Conservation (phyloP, 768 basidiomycete genomes). For the button mushroom (Agaricus bisporus) region DNA sequence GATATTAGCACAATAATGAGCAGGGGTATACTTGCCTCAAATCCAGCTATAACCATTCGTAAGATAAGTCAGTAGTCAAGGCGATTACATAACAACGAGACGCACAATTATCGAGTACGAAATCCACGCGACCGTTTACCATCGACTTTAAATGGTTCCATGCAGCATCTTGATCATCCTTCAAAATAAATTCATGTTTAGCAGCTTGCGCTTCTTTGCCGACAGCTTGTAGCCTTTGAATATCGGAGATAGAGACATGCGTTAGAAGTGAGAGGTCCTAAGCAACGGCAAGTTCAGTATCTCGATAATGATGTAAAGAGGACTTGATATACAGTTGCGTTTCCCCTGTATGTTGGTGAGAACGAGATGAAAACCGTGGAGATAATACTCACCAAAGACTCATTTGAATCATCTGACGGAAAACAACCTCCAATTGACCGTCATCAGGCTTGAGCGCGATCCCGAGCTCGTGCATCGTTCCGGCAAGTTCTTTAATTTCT, state of each 20-base stretch:
- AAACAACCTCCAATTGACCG: conserved; percentile 55
- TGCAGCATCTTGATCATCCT: conserved; percentile 69
- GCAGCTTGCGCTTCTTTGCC: conserved; percentile 76
- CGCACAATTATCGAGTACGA: conserved; percentile 88
- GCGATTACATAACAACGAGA: background rate
- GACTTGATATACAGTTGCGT: conserved; percentile 65
- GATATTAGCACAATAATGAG: background rate
- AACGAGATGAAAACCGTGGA: background rate
- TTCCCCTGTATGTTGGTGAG: conserved; percentile 57
- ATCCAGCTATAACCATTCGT: conserved; percentile 56
- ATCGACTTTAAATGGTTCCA: conserved; percentile 69
- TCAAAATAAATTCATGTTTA: conserved; percentile 74
- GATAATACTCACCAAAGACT: conserved; percentile 67
- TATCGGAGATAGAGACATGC: conserved; percentile 76
- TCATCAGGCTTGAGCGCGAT: conserved; percentile 37
- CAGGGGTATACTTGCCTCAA: conserved; percentile 52
- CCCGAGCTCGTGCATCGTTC: conserved; percentile 63
- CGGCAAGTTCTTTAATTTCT: conserved; percentile 55
- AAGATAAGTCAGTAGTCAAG: background rate
- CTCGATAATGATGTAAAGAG: background rate
- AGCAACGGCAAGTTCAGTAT: background rate
- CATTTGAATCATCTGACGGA: conserved; percentile 86
- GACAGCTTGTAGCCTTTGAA: conserved; percentile 76
- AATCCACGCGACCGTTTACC: conserved; percentile 60
- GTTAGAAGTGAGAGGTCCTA: conserved; percentile 90